Evolutionary conservation across 768 basidiomycete species (phyloP).

Genomic region (Suillus clintonianus): DNA sequence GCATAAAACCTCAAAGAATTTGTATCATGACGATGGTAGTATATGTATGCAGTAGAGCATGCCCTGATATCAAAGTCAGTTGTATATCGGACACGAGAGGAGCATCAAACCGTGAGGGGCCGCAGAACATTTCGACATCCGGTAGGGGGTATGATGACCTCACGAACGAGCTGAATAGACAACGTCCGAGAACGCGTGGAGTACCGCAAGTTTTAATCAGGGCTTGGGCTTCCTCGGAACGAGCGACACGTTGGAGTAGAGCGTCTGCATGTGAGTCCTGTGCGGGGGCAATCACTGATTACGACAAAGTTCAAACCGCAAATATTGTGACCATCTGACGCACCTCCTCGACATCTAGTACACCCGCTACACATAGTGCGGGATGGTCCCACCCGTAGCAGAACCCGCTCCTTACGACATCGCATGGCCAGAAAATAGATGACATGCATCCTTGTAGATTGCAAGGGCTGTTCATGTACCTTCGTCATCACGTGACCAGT

Average conservation of each 20-base stretch:
- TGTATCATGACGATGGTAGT: conserved; percentile 56
- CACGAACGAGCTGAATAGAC: conserved; percentile 15
- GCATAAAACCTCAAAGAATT: conserved; percentile 67
- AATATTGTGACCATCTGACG: conserved; percentile 7
- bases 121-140: conserved; percentile 34
- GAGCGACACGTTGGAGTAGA: conserved; percentile 12
- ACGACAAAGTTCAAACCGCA: conserved; percentile 7
- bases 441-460: conserved; percentile 21
- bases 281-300: conserved; percentile 3
- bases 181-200: conserved; percentile 33
- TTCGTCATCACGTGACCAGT: not conserved
- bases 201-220: conserved; percentile 17
- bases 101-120: conserved; percentile 11
- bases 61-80: conserved; percentile 13
- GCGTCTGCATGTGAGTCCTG: conserved; percentile 18
- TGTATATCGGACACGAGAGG: conserved; percentile 1
- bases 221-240: conserved; percentile 17
- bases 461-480: not conserved
- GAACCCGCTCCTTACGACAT: conserved; percentile 46
- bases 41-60: conserved; percentile 36
- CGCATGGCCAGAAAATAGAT: conserved; percentile 60
- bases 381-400: conserved; percentile 62
- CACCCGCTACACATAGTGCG: conserved; percentile 52
- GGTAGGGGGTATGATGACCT: conserved; percentile 25
- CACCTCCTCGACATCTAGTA: conserved; percentile 40